Evolutionary conservation across 306 rosid species (phyloP).

Genomic region (Arachis hypogaea): DNA sequence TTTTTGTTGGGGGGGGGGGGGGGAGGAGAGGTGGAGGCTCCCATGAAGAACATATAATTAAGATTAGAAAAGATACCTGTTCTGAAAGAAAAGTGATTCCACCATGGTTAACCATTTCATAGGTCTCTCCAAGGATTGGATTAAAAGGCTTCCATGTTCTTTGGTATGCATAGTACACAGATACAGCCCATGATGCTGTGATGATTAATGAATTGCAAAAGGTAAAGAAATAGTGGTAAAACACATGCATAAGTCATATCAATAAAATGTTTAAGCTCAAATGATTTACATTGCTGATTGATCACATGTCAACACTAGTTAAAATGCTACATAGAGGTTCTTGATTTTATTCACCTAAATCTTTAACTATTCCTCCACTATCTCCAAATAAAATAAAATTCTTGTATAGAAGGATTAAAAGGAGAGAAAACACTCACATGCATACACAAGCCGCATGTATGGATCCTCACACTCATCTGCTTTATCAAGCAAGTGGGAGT

Average conservation of each 20-base stretch:
- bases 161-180: slow-evolving; percentile 88
- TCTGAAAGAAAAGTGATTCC: slow-evolving; percentile 82
- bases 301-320: not conserved
- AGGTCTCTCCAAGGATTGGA: slow-evolving; percentile 96
- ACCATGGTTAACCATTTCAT: slow-evolving; percentile 77
- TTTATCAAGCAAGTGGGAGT: slow-evolving; percentile 66
- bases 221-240: slow-evolving; percentile 10
- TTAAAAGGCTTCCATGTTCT: slow-evolving; percentile 97
- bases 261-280: slow-evolving; percentile 1
- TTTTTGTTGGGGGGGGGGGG: not conserved
- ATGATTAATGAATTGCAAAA: slow-evolving; percentile 17
- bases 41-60: slow-evolving; percentile 26
- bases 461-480: slow-evolving; percentile 89
- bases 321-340: slow-evolving; percentile 1
- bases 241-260: not conserved
- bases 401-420: not conserved
- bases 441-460: slow-evolving; percentile 64
- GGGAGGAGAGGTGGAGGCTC: slow-evolving; percentile 1
- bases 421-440: slow-evolving; percentile 49
- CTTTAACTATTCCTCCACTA: slow-evolving; percentile 2
- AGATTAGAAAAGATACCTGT: slow-evolving; percentile 60
- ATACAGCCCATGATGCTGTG: slow-evolving; percentile 95
- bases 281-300: not conserved
- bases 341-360: not conserved
- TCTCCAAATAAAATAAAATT: not conserved